Percentiles rank a stretch among this genome's conserved stretches.
Conservation (phyloP, 1,139 yeast genomes). For the Suhomyces bolitotheri region DNA sequence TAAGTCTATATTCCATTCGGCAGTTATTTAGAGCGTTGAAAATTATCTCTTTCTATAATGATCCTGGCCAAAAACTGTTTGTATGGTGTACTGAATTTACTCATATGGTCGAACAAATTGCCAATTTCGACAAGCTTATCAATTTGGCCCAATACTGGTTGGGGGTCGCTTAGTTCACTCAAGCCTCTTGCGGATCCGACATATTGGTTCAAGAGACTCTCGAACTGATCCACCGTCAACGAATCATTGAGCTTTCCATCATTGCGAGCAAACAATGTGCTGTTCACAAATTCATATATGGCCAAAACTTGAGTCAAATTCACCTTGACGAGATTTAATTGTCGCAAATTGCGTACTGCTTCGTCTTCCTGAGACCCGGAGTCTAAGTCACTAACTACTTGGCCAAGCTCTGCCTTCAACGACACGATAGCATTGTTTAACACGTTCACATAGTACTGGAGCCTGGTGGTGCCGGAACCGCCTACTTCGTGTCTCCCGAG, state of each 20-base stretch:
- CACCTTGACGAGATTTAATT: slow-evolving; percentile 43
- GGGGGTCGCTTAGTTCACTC: slow-evolving; percentile 24
- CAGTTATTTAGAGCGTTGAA: neutral
- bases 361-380: slow-evolving; percentile 21
- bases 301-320: slow-evolving; percentile 47
- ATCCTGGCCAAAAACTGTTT: slow-evolving; percentile 42
- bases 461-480: slow-evolving; percentile 37
- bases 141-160: slow-evolving; percentile 35
- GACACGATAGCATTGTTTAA: slow-evolving; percentile 58
- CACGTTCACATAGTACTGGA: slow-evolving; percentile 64
- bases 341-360: slow-evolving; percentile 42
- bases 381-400: slow-evolving; percentile 17
- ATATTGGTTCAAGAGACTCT: slow-evolving; percentile 25
- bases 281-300: slow-evolving; percentile 33
- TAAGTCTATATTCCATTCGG: neutral
- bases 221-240: slow-evolving; percentile 14
- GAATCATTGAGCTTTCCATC: neutral
- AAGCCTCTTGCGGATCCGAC: slow-evolving; percentile 44
- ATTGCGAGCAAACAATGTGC: neutral
- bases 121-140: slow-evolving; percentile 47
- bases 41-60: slow-evolving; percentile 26
- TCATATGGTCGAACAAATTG: slow-evolving; percentile 53
- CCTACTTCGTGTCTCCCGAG: slow-evolving; percentile 11
- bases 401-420: slow-evolving; percentile 49
- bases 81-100: slow-evolving; percentile 49